Percentiles rank a stretch among this genome's conserved stretches.
Conservation (phyloP, 371 early-diverging fungal species). For the Apophysomyces sp. region DNA sequence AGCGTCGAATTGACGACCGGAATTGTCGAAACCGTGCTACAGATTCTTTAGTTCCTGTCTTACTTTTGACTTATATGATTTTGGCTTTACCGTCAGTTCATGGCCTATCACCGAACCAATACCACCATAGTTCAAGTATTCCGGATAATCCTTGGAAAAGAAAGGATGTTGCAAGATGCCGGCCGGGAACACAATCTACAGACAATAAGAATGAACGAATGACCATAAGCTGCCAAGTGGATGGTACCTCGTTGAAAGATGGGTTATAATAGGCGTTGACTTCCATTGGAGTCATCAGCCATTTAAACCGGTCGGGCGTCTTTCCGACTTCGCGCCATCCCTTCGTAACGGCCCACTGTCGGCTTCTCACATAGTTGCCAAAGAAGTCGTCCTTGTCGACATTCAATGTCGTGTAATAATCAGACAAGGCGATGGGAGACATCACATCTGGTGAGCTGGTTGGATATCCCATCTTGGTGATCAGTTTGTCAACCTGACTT, state of each 20-base stretch:
- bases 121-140: slow-evolving; percentile 59
- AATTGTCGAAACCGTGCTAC: slow-evolving; percentile 52
- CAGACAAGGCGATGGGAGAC: slow-evolving; percentile 38
- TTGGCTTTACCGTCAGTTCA: slow-evolving; percentile 56
- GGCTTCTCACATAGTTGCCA: slow-evolving; percentile 33
- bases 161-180: slow-evolving; percentile 59
- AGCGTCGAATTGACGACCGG: slow-evolving; percentile 57
- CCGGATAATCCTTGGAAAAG: slow-evolving; percentile 37
- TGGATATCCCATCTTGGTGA: slow-evolving; percentile 54
- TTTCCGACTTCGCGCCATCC: slow-evolving; percentile 32
- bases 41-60: background rate
- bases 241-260: slow-evolving; percentile 35
- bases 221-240: background rate
- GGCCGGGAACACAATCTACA: slow-evolving; percentile 57
- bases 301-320: slow-evolving; percentile 45
- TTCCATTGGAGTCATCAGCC: slow-evolving; percentile 59
- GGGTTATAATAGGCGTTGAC: slow-evolving; percentile 67
- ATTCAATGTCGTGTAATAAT: slow-evolving; percentile 37
- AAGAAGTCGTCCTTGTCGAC: slow-evolving; percentile 38
- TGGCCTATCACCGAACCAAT: slow-evolving; percentile 64
- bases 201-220: background rate
- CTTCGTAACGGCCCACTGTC: slow-evolving; percentile 16
- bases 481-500: slow-evolving; percentile 20
- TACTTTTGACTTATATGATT: background rate
- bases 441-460: slow-evolving; percentile 43